Evolutionary conservation across 192 early-diverging fungal species (phyloP), one percentile per base, ranked within the genome.

Genomic region (Umbelopsis sp.): DNA sequence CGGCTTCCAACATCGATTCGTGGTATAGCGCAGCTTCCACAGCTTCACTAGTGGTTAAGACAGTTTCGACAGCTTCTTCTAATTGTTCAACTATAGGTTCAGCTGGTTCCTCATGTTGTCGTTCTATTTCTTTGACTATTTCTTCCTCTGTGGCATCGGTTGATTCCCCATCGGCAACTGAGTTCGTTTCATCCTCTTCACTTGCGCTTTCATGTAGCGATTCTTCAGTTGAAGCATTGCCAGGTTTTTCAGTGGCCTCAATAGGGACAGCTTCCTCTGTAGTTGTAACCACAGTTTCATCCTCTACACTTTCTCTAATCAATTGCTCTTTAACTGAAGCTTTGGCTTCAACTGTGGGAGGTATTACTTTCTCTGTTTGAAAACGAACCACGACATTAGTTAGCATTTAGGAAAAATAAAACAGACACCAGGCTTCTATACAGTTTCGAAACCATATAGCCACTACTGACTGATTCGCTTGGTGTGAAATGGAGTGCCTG

Each of bases 101-200:
- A 50, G 34, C 36, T 29, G 65, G 26, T 51, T 52, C 49, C 11
- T 62, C 56, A 16, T 34, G 10, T 29, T 62, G 56, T 12, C 29
- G 26, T 2, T 32, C 29, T 12, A 29, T 32, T 22, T 62, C 56
- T 34, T 62, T 62, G 5, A 62, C 56, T 34, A 62, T 16, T 7
- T 62, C 56, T 32, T 62, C 56, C 29, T 62, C 56, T 32, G 56
- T 62, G 17, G 56, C 56, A 62, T 62, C 56, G 26, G 56, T 62
- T 62, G 56, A 62, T 62, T 62, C 56, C 2, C 56, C 56, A 34
- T 62, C 56, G 17, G 56, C 56, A 34, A 62, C 56, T 62, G 56
- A 62, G 26, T 29, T 62, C 4, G 26, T 32, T 31, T 62, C 56
- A 36, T 62, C 56, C 31, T 62, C 56, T 20, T 62, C 56, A 34